phyloP scores from a whole-genome alignment of 192 early-diverging fungal species.

The Gaertneriomyces semiglobifer region DNA sequence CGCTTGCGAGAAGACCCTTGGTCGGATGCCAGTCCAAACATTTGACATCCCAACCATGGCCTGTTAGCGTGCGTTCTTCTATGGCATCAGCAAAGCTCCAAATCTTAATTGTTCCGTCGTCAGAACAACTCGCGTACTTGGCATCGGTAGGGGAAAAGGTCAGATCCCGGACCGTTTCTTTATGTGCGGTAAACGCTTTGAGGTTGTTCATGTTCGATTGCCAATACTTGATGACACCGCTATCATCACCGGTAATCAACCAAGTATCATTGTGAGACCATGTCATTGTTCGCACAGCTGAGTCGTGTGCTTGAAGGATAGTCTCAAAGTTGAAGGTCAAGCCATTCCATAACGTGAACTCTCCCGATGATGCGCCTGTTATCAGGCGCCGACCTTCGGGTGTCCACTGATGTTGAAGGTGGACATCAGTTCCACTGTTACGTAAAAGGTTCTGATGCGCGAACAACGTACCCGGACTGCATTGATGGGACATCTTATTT shows the following conservation, averaged over 20 bases:
- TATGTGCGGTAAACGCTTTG: constrained; percentile 82
- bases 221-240: constrained; percentile 96
- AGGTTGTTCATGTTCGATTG: constrained; percentile 93
- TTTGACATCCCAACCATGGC: constrained; percentile 97
- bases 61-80: constrained; percentile 75
- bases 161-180: constrained; percentile 84
- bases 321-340: constrained; percentile 98
- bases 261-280: constrained; percentile 96
- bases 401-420: constrained; percentile 66
- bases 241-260: constrained; percentile 90
- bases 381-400: constrained; percentile 92
- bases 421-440: neutral
- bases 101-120: constrained; percentile 93
- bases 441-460: constrained; percentile 15
- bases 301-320: constrained; percentile 93
- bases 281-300: constrained; percentile 89
- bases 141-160: constrained; percentile 89
- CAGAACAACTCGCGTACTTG: constrained; percentile 92
- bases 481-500: constrained; percentile 85
- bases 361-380: constrained; percentile 88
- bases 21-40: constrained; percentile 97
- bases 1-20: constrained; percentile 87
- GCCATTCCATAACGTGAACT: constrained; percentile 97
- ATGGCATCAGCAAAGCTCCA: constrained; percentile 87
- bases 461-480: constrained; percentile 67